Conservation (phyloP, 2,329 filamentous ascomycete species). For the Penicillium capsulatum region DNA sequence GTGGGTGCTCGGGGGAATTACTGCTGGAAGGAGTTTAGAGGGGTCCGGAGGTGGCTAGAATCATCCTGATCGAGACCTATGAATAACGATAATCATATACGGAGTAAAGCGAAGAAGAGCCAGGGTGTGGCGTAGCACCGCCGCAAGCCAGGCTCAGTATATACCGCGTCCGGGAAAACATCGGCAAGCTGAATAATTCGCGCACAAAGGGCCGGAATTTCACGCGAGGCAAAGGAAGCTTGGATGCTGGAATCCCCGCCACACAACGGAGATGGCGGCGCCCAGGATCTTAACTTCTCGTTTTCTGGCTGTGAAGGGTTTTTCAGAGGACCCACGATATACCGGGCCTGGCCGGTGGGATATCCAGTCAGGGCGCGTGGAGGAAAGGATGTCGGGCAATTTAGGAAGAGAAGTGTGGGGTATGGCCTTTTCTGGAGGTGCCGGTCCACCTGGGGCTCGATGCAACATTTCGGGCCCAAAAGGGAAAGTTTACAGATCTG, state of each 20-base stretch:
- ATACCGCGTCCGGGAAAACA: too few species aligned
- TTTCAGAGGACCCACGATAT: slow-evolving; percentile 14
- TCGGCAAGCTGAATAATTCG: too few species aligned
- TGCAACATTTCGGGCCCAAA: slow-evolving; percentile 3
- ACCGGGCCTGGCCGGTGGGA: slow-evolving; percentile 14
- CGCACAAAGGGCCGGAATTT: too few species aligned
- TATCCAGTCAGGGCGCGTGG: slow-evolving; percentile 10
- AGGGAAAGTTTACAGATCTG: slow-evolving; percentile 1
- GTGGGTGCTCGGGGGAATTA: slow-evolving; percentile 2
- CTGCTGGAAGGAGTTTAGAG: neutral
- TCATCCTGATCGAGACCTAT: neutral
- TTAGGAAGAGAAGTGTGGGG: slow-evolving; percentile 19
- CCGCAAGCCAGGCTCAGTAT: slow-evolving; percentile 1
- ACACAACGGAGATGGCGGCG: too few species aligned
- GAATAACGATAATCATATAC: neutral
- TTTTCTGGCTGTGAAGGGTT: neutral
- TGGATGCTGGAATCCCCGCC: too few species aligned
- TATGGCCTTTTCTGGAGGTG: neutral
- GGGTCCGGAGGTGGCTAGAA: slow-evolving; percentile 16
- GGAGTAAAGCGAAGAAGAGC: too few species aligned
- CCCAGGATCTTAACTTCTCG: slow-evolving; percentile 1
- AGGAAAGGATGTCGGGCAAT: slow-evolving; percentile 17
- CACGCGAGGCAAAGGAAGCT: too few species aligned
- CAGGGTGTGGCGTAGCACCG: too few species aligned
- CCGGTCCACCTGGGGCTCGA: slow-evolving; percentile 6